Conservation (phyloP, 2,329 filamentous ascomycete genomes). For the Chrysosporium keratinophilum region DNA sequence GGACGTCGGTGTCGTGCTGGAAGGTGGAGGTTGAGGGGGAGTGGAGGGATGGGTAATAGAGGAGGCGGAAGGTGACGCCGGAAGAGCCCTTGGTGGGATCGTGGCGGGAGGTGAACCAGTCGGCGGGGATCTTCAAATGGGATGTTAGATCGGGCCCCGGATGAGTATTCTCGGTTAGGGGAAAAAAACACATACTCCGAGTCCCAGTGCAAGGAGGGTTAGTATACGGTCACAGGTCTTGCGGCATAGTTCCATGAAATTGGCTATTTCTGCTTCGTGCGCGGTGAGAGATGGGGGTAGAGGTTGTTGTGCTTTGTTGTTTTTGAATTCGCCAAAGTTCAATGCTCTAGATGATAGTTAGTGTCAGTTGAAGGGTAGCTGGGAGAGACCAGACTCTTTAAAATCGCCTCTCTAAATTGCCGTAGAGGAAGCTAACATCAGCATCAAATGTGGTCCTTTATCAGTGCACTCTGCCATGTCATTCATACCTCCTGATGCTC, state of each 20-base stretch:
- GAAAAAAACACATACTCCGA: slow-evolving; percentile 47
- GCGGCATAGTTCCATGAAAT: slow-evolving; percentile 63
- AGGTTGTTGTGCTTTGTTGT: slow-evolving; percentile 62
- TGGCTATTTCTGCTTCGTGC: slow-evolving; percentile 51
- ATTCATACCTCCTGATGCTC: slow-evolving; percentile 61
- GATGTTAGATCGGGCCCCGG: neutral
- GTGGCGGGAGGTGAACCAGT: slow-evolving; percentile 55
- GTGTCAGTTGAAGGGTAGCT: slow-evolving; percentile 1
- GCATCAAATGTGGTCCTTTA: slow-evolving; percentile 7
- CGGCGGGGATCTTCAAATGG: slow-evolving; percentile 31
- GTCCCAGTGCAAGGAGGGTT: slow-evolving; percentile 64
- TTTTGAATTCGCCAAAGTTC: slow-evolving; percentile 72
- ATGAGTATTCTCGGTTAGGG: neutral
- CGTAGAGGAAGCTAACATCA: neutral
- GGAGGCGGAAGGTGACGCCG: slow-evolving; percentile 55
- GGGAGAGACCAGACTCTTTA: slow-evolving; percentile 57
- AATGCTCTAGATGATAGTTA: slow-evolving; percentile 55
- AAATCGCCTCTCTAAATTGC: slow-evolving; percentile 60
- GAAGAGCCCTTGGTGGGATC: slow-evolving; percentile 41
- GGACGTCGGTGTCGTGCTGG: slow-evolving; percentile 52
- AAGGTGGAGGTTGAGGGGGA: slow-evolving; percentile 37
- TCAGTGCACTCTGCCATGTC: slow-evolving; percentile 15
- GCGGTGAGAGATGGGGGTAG: slow-evolving; percentile 55
- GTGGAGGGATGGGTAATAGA: slow-evolving; percentile 57
- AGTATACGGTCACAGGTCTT: slow-evolving; percentile 62